Evolutionary conservation across 2,329 filamentous ascomycete species (phyloP), one percentile per base, ranked within the genome.

Genomic region (Hypocrella siamensis): DNA sequence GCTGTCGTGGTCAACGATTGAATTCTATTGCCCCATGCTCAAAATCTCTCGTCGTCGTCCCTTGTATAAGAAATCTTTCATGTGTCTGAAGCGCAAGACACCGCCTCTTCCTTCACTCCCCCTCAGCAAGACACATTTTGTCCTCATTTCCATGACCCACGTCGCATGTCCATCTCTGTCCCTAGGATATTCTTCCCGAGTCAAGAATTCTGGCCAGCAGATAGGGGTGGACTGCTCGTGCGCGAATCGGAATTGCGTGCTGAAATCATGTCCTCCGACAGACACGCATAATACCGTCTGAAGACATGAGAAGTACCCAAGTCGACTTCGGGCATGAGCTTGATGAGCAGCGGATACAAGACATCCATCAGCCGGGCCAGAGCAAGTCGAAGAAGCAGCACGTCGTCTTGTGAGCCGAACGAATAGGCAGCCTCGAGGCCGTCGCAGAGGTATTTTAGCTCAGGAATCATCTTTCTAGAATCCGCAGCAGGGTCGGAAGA

Each of bases 331-430:
- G 33, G 26, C 3, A 43, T 38, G 12, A 49, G 45, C 2, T 41
- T 38, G n/a, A 49, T 34, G 8, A 54, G 33, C 9, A 39, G 31
- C 3, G 44, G 41, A 6, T 45, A 30, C 9, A 42, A 28, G 6
- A 33, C 35, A 27, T 54, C 50, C 15, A 54, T 26, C 5, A 54
- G 32, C 4, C 42, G 39, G n/a, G 45, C 49, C 39, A 56, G 35
- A 2, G 46, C 49, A 26, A 54, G 35, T 19, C 48, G 40, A 37
- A 56, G 45, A 3, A 48, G 49, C 35, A 40, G 34, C 42, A 52
- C 47, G n/a, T 49, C 33, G n/a, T 38, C 35, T 12, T 37, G 39
- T 17, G 40, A 30, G 5, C 36, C 32, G 15, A 46, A 35, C 7
- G 37, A 32, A 34, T 52, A 42, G 11, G 52, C 38, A 4, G 51